Base-by-base conservation (phyloP, 2,329 filamentous ascomycete genomes). In the Trichophyton schoenleinii region DNA sequence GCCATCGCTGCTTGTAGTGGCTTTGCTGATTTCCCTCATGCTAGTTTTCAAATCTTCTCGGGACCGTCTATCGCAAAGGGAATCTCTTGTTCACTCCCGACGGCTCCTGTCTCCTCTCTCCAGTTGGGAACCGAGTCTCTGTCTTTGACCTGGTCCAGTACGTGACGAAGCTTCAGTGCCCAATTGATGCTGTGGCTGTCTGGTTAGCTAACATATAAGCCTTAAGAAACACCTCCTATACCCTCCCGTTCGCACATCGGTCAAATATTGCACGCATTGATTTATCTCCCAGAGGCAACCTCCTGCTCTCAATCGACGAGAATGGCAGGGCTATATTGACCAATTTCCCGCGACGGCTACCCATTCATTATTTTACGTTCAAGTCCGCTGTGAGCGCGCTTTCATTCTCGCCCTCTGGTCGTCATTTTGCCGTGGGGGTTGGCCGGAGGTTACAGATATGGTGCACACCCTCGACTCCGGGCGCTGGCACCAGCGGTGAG, bases 131-230 rank as follows among this genome's bases (percentile, higher is more conserved):
- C 77, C 82, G 91, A 71, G 91, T 99, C 64, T 90, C 92, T 1
- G 88, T 97, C 60, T 99, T 99, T 75, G 92, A 99, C 73, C 81
- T 99, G 53, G 88, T 96, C 70, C 91, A 97, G 91, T 95, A 82
- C 69, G 66, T 62, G 67, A 82, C 70, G 34, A 22, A 22, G 11
- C n/a, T 15, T 28, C 1, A 48, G 13, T 11, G 41, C 41, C 15
- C 34, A 58, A 31, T 58, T 58, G 41, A 15, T 25, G 1, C 11
- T 25, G n/a, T 7, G 31, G 4, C 15, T 44, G 25, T 31, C 13
- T 3, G 42, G 34, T 20, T 57, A 60, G 48, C 63, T 62, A 60
- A 46, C 38, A 7, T 2, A n/a, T 52, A 58, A 58, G 20, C 8
- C 62, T 52, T 57, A 76, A 76, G 74, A 60, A 76, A 75, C 64